These are phyloP conservation scores for Trapa incisa DNA, from an alignment of 345 rosid species.

Conservation along the genomic window DNA sequence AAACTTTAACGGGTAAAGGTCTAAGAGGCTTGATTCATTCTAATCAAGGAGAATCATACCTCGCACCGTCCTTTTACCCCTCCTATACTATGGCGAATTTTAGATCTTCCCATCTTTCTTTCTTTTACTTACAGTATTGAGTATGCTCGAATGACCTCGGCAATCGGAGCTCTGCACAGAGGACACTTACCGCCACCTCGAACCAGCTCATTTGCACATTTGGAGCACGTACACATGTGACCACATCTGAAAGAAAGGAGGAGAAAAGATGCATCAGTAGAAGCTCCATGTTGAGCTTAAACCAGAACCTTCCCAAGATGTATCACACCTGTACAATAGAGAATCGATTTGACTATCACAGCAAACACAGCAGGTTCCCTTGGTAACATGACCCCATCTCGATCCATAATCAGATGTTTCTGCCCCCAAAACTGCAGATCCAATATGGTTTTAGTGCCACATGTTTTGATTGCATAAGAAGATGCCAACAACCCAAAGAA, in stretches of 20 bases:
- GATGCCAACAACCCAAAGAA: not conserved
- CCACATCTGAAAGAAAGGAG: conserved; percentile 52
- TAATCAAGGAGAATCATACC: no score
- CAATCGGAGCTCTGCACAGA: conserved; percentile 86
- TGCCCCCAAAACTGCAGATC: conserved; percentile 36
- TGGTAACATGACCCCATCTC: conserved; percentile 78
- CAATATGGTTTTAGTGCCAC: not conserved
- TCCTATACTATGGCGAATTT: not conserved
- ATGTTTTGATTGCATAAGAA: not conserved
- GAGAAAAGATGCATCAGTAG: not conserved
- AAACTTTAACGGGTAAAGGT: no score
- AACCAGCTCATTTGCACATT: conserved; percentile 84
- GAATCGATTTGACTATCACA: conserved; percentile 32
- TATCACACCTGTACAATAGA: no score
- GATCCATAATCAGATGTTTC: conserved; percentile 91
- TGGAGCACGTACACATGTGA: conserved; percentile 97
- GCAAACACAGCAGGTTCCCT: conserved; percentile 96
- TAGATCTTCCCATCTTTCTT: conserved; percentile 2
- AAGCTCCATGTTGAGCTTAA: not conserved
- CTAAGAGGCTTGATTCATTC: no score
- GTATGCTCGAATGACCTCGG: conserved; percentile 92
- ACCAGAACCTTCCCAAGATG: no score
- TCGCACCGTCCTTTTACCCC: no score
- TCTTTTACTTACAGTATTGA: conserved; percentile 57
- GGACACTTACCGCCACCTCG: conserved; percentile 95